Evolutionary conservation across 1,284 basidiomycete species (phyloP), one percentile per base, ranked within the genome.

Genomic region (Apiotrichum laibachii): DNA sequence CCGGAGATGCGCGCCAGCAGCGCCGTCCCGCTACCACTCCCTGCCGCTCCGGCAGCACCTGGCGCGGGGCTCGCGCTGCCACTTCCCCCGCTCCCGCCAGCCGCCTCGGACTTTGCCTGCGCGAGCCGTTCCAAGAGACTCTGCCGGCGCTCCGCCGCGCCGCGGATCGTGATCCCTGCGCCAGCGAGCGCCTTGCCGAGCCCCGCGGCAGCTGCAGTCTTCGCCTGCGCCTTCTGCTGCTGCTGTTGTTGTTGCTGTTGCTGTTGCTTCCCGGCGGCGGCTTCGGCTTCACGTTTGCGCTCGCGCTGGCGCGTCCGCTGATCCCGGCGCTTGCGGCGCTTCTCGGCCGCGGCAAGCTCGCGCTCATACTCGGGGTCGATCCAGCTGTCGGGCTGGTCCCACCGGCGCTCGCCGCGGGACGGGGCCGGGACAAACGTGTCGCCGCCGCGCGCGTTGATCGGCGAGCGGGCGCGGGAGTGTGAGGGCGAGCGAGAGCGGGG

Each of bases 341-440:
- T 47, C 10, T 33, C 42, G 11, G 31, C 35, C 9, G 33, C 33
- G 1, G 37, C 50, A 5, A 50, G 40, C 48, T 54, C 48, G 34
- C 46, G 50, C 10, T 47, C 62, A 48, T 67, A 69, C 21, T 72
- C 69, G 1, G 75, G 73, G 58, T 77, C 69, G 4, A 76, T 54
- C 75, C 75, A 78, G 10, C 63, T 64, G 61, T 77, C 76, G 9
- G 66, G 60, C 53, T 73, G 57, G 56, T 75, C 62, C 74, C 76
- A 76, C 50, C 66, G 55, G 33, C 67, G 63, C n/a, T 57, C 65
- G 4, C 61, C 61, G 5, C 64, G 61, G 12, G 33, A 12, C 16
- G 66, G 65, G 18, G 65, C 51, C 13, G 72, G 62, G 19, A 71
- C 53, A 50, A 69, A 73, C 2, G 62, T 62, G 47, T 75, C 72